Evolutionary conservation across 2,329 filamentous ascomycete species (phyloP), one percentile per base, ranked within the genome.

Genomic region (Pseudogymnoascus pannorum): DNA sequence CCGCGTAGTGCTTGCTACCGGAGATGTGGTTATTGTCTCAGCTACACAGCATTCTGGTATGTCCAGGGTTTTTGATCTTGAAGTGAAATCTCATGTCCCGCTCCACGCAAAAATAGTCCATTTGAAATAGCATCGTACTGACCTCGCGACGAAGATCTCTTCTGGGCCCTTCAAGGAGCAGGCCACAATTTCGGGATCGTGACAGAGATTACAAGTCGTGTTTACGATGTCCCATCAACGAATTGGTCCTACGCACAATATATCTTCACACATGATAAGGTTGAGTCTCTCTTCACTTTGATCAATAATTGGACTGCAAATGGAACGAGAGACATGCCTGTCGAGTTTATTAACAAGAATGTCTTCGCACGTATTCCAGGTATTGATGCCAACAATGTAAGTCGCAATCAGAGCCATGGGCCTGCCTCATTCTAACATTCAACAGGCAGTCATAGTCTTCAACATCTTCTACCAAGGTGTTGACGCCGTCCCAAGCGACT

Each of bases 261-360:
- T 24, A 70, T 74, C n/a, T 81, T 77, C 63, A 75, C 71, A 4
- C 75, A 77, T 0, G 77, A 80, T 24, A 77, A 80, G 58, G 74
- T 81, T 6, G 77, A 79, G 61, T 69, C 68, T 1, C 67, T 81
- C 8, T 82, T 79, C 63, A 67, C 48, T 31, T 9, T 26, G 14
- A 54, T 54, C 20, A 54, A 54, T 31, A 54, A 7, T 5, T 26
- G 22, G 48, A 26, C 48, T 31, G 48, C 48, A 31, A 54, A 26
- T 54, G 48, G 48, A 26, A 54, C 48, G 29, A 26, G 29, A 31
- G 24, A 22, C 33, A 40, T 40, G n/a, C 36, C 74, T 1, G 71
- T 66, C 1, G 76, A 75, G 22, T 62, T 82, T 16, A 75, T 77
- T 63, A 79, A 80, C 67, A 82, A 76, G 76, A 76, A 75, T 0